Conservation (phyloP, 768 basidiomycete genomes). For the Crassisporium funariophilum region DNA sequence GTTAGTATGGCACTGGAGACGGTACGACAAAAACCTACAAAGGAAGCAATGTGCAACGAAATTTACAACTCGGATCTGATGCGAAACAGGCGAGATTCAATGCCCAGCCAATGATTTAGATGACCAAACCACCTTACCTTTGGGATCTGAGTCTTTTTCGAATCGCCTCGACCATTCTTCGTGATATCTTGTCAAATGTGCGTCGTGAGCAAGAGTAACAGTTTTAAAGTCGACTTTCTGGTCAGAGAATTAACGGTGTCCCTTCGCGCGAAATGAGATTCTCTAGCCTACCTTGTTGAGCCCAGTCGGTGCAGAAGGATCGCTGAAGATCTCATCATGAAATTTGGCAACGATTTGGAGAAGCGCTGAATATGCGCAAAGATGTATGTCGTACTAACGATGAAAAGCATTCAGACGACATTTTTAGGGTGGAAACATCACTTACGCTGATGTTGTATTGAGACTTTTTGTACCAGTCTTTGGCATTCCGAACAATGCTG, state of each 20-base stretch:
- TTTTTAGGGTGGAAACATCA: not conserved
- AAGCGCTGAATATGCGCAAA: constrained; percentile 72
- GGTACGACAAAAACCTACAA: constrained; percentile 52
- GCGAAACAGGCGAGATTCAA: not conserved
- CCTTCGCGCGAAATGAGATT: not conserved
- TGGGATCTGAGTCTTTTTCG: constrained; percentile 56
- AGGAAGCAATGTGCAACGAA: constrained; percentile 69
- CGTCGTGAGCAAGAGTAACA: constrained; percentile 64
- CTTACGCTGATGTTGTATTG: constrained; percentile 59
- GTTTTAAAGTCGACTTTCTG: constrained; percentile 69
- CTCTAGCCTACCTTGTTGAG: constrained; percentile 58
- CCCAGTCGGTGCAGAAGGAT: constrained; percentile 65
- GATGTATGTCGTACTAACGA: constrained; percentile 68
- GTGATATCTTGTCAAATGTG: constrained; percentile 53
- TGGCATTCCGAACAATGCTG: constrained; percentile 69
- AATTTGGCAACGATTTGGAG: constrained; percentile 72
- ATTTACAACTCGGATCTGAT: constrained; percentile 56
- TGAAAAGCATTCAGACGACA: not conserved
- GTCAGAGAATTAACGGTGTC: constrained; percentile 7
- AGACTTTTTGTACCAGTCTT: constrained; percentile 76
- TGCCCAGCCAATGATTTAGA: not conserved
- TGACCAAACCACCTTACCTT: constrained; percentile 41
- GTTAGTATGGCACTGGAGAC: not conserved
- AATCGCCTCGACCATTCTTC: constrained; percentile 71
- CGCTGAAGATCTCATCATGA: constrained; percentile 78